Evolutionary conservation across 2,329 filamentous ascomycete species (phyloP).

Genomic region (Emericellopsis atlantica): DNA sequence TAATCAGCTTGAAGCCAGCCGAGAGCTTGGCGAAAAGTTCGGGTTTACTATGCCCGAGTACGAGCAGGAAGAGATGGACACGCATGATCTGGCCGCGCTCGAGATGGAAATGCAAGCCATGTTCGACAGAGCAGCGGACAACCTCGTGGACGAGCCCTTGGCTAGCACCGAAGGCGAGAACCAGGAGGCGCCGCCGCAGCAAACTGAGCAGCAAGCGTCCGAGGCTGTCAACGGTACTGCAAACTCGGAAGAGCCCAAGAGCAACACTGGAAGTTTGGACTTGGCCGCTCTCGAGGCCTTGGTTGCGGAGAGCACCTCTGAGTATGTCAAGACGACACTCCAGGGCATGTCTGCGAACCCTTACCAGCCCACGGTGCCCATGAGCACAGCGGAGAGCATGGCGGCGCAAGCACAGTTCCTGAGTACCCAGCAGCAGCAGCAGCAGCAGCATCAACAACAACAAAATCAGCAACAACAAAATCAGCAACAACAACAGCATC

Average conservation of each 20-base stretch:
- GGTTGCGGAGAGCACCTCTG: slow-evolving; percentile 29
- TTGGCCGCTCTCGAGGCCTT: slow-evolving; percentile 29
- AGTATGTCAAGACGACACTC: slow-evolving; percentile 30
- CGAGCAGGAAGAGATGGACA: neutral
- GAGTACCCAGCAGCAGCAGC: slow-evolving; percentile 18
- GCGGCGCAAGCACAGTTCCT: slow-evolving; percentile 21
- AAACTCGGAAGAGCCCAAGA: slow-evolving; percentile 6
- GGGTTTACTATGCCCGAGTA: slow-evolving; percentile 18
- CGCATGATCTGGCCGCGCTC: neutral
- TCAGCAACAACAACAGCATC: neutral
- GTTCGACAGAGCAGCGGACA: slow-evolving; percentile 27
- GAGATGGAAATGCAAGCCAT: slow-evolving; percentile 15
- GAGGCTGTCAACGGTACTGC: slow-evolving; percentile 5
- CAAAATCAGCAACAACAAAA: slow-evolving; percentile 9
- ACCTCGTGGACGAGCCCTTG: slow-evolving; percentile 25
- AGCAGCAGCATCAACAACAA: slow-evolving; percentile 21
- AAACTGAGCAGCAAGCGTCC: neutral
- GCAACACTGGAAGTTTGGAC: slow-evolving; percentile 16
- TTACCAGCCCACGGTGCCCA: slow-evolving; percentile 27
- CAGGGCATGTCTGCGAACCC: slow-evolving; percentile 27
- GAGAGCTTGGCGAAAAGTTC: slow-evolving; percentile 19
- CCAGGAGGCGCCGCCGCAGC: neutral
- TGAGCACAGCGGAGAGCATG: slow-evolving; percentile 22
- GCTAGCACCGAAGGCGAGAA: slow-evolving; percentile 19
- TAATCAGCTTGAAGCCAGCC: slow-evolving; percentile 17